Percentiles rank a stretch among this genome's conserved stretches.
Conservation (phyloP, 441 rosid species). For the Gossypium gossypioides region DNA sequence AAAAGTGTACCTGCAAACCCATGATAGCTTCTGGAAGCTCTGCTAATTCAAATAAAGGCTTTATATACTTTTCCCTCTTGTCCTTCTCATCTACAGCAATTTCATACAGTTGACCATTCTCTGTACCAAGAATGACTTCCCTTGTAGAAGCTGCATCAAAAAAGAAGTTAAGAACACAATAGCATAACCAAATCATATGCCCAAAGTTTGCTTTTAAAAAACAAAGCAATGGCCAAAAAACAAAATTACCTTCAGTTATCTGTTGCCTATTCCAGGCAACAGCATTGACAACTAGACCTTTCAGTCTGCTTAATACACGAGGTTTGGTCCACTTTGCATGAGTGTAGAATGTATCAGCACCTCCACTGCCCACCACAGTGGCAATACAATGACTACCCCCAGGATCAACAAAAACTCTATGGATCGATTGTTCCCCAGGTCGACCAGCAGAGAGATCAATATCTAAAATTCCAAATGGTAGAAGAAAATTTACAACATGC, state of each 20-base stretch:
- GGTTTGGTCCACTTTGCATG: slow-evolving; percentile 97
- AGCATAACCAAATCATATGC: slow-evolving; percentile 13
- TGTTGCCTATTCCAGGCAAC: slow-evolving; percentile 96
- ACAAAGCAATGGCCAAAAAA: neutral
- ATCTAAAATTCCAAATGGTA: slow-evolving; percentile 33
- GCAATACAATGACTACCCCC: slow-evolving; percentile 96
- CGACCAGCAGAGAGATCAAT: slow-evolving; percentile 80
- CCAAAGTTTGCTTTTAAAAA: slow-evolving; percentile 3
- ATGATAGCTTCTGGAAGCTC: slow-evolving; percentile 95
- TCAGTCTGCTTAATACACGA: slow-evolving; percentile 61
- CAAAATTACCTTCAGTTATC: slow-evolving; percentile 76
- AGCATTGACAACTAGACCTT: slow-evolving; percentile 72
- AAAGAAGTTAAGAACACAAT: slow-evolving; percentile 2
- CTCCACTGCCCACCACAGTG: slow-evolving; percentile 67
- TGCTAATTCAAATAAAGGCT: slow-evolving; percentile 61
- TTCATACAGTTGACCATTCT: slow-evolving; percentile 84
- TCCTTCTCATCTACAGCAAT: slow-evolving; percentile 96
- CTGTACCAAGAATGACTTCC: slow-evolving; percentile 86
- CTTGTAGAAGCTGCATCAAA: slow-evolving; percentile 62
- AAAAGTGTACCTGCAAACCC: slow-evolving; percentile 70
- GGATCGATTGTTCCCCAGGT: slow-evolving; percentile 83
- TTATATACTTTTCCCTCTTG: slow-evolving; percentile 84
- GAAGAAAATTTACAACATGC: slow-evolving; percentile 6
- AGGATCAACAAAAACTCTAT: slow-evolving; percentile 90
- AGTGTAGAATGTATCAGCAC: slow-evolving; percentile 78